Conservation (phyloP, 2,329 filamentous ascomycete species). For the Nigrospora osmanthi region DNA sequence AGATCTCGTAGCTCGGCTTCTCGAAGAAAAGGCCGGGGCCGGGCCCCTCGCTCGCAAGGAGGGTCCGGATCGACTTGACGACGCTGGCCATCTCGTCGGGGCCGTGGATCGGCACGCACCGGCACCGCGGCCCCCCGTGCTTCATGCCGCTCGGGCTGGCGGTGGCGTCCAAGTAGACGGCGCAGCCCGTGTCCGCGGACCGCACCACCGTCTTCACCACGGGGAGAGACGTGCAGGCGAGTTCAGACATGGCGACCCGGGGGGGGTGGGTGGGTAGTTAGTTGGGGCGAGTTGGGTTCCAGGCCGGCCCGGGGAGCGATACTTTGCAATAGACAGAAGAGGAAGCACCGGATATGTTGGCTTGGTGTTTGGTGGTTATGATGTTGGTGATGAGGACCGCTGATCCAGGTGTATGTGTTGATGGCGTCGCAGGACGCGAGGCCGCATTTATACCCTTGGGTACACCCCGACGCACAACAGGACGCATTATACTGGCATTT, state of each 20-base stretch:
- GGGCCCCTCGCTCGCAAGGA: background rate
- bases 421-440: too few relatives aligned
- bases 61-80: background rate
- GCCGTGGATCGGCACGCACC: background rate
- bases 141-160: background rate
- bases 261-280: too few relatives aligned
- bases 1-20: background rate
- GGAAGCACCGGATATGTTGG: too few relatives aligned
- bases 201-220: background rate
- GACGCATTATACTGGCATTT: too few relatives aligned
- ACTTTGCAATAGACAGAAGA: background rate
- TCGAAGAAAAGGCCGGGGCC: background rate
- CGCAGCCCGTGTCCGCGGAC: background rate
- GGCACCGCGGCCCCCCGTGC: background rate
- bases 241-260: too few relatives aligned
- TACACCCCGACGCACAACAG: too few relatives aligned
- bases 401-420: too few relatives aligned
- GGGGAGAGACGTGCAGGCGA: too few relatives aligned
- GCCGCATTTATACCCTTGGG: too few relatives aligned
- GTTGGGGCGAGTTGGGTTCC: too few relatives aligned
- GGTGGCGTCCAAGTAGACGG: background rate
- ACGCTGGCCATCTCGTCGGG: background rate
- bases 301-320: too few relatives aligned
- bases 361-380: too few relatives aligned
- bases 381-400: background rate